Base-by-base conservation (phyloP, 805 yeast genomes). In the Metschnikowia dekortorum region DNA sequence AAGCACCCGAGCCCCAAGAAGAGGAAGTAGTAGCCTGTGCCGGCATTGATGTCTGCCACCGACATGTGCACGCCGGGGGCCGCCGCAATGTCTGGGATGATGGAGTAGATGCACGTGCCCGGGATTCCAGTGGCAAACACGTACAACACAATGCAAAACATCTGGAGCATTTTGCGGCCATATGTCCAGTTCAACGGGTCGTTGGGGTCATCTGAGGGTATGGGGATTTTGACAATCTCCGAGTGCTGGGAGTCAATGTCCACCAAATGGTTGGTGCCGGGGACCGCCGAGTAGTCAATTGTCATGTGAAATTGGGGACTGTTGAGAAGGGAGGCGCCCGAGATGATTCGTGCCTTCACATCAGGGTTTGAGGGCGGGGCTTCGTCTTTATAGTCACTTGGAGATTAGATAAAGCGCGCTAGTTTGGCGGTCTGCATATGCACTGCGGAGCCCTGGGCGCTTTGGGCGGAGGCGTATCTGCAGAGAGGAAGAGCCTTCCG, bases 131-230 rank as follows among this genome's bases (percentile, higher is more conserved):
- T 73, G 33, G 74, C 71, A 46, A 70, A 69, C 4, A 74, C 70
- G 29, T 52, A 56, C 14, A 60, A 45, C 29, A 59, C 56, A 46
- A 74, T 62, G 56, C 81, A 76, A 43, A 75, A 66, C 46, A 79
- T 66, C 39, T 76, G 73, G 34, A 77, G 40, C 64, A 68, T 63
- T 58, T 83, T 83, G 45, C 86, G 71, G 36, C 60, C 53, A 26
- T 58, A 63, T 1, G 79, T 48, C 89, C 89, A 85, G 58, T 82
- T 83, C 49, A 85, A 67, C 1, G 89, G 89, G 59, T 85, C 90
- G 55, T 84, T 80, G 7, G 88, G 86, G 53, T 83, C 83, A 46
- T 76, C 80, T 0, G 85, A 76, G 1, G 90, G 90, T 8, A 80
- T 79, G 32, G 90, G 89, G 41, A 81, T 76, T 40, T 83, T 67